Percentiles rank a stretch among this genome's conserved stretches.
Conservation (phyloP, 768 basidiomycete species). For the Cytidiella melzeri region DNA sequence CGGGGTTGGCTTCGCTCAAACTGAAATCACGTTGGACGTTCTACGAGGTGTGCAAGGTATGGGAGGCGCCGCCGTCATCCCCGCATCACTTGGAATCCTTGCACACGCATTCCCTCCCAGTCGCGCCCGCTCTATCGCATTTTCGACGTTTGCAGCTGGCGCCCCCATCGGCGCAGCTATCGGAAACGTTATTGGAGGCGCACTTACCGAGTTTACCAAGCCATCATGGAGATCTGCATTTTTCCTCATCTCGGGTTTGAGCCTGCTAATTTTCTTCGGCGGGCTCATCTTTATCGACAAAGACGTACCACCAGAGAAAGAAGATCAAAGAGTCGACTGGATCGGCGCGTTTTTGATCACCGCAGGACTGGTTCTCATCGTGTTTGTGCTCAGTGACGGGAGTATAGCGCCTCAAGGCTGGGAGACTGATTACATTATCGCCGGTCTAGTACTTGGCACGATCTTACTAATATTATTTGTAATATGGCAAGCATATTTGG, state of each 20-base stretch:
- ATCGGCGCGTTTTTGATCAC: constrained; percentile 65
- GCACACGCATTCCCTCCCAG: constrained; percentile 73
- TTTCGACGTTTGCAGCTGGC: constrained; percentile 80
- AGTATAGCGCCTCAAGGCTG: constrained; percentile 54
- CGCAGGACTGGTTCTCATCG: constrained; percentile 57
- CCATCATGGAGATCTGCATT: constrained; percentile 64
- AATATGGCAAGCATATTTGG: constrained; percentile 61
- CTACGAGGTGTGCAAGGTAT: constrained; percentile 76
- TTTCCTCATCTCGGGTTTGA: constrained; percentile 55
- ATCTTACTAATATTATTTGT: constrained; percentile 51
- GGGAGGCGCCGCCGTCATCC: constrained; percentile 73
- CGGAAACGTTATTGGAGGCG: constrained; percentile 66
- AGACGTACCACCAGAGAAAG: constrained; percentile 36
- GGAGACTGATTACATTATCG: constrained; percentile 65
- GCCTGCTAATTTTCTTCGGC: constrained; percentile 42
- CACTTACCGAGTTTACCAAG: constrained; percentile 48
- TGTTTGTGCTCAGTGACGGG: constrained; percentile 70
- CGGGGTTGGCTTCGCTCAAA: constrained; percentile 57
- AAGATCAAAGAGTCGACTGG: constrained; percentile 60
- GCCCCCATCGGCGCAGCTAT: constrained; percentile 76
- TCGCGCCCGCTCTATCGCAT: constrained; percentile 63
- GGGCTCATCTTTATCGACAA: constrained; percentile 56
- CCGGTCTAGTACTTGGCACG: constrained; percentile 56
- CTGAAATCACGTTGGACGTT: constrained; percentile 55
- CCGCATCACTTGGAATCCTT: constrained; percentile 77